These are phyloP conservation scores for Kernera saxatilis DNA, from an alignment of 345 rosid species.

Conservation along the genomic window DNA sequence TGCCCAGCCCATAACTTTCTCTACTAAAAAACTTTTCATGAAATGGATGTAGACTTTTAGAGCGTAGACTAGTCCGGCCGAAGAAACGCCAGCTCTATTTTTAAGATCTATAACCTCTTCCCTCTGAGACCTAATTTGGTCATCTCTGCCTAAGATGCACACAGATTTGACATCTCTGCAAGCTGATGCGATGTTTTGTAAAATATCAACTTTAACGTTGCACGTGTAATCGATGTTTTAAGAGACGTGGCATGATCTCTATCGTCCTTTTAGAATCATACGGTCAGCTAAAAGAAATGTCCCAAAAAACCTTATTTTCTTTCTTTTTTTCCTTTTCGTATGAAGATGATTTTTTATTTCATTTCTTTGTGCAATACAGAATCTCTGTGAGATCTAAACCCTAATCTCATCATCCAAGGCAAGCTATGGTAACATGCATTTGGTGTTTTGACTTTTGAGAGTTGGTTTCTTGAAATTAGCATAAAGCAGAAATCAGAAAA, in stretches of 20 bases:
- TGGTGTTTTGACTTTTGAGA: constrained; percentile 3
- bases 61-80: constrained; percentile 1
- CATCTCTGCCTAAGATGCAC: neutral
- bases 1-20: neutral
- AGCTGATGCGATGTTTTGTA: constrained; percentile 18
- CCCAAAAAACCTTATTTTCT: neutral
- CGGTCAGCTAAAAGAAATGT: no score
- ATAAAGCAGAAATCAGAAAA: neutral
- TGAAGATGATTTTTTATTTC: neutral
- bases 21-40: neutral
- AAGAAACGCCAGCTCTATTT: neutral
- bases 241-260: neutral
- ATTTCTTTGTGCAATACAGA: neutral
- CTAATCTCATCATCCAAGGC: neutral
- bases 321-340: neutral
- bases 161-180: constrained; percentile 16
- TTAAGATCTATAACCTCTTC: no score
- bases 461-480: neutral
- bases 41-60: neutral
- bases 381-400: neutral
- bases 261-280: neutral
- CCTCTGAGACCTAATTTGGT: no score
- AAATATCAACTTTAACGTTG: neutral
- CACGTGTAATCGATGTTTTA: neutral
- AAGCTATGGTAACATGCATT: neutral